Percentiles rank a stretch among this genome's conserved stretches.
Evolutionary conservation across 352 stramenopile species (phyloP).

Genomic region (Pythium myriotylum): DNA sequence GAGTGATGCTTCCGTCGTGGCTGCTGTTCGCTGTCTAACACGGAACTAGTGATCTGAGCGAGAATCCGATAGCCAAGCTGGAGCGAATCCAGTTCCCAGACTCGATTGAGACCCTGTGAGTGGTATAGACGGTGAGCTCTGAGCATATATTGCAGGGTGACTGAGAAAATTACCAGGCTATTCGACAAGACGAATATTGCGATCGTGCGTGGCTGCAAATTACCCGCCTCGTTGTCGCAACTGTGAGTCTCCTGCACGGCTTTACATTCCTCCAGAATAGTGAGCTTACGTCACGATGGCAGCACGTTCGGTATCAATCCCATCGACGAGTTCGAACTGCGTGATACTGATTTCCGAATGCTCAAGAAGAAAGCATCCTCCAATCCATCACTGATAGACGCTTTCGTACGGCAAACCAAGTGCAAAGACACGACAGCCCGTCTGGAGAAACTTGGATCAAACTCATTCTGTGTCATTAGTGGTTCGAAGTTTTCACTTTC

Average conservation of each 20-base stretch:
- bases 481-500: neutral
- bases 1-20: too few relatives aligned
- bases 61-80: neutral
- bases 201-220: too few relatives aligned
- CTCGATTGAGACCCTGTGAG: neutral
- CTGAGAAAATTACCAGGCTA: neutral
- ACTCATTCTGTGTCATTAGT: neutral
- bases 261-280: neutral
- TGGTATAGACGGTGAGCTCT: neutral
- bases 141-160: neutral
- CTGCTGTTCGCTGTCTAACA: too few relatives aligned
- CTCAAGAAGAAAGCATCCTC: neutral
- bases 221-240: too few relatives aligned
- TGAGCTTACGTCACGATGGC: neutral
- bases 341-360: constrained; percentile 5
- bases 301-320: neutral
- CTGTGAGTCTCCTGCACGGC: too few relatives aligned
- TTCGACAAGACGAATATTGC: neutral
- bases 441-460: neutral
- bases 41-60: neutral
- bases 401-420: neutral
- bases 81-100: neutral
- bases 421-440: neutral
- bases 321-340: constrained; percentile 6
- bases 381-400: neutral